Base-by-base conservation (phyloP, 2,329 filamentous ascomycete species). In the Lanzia echinophila region DNA sequence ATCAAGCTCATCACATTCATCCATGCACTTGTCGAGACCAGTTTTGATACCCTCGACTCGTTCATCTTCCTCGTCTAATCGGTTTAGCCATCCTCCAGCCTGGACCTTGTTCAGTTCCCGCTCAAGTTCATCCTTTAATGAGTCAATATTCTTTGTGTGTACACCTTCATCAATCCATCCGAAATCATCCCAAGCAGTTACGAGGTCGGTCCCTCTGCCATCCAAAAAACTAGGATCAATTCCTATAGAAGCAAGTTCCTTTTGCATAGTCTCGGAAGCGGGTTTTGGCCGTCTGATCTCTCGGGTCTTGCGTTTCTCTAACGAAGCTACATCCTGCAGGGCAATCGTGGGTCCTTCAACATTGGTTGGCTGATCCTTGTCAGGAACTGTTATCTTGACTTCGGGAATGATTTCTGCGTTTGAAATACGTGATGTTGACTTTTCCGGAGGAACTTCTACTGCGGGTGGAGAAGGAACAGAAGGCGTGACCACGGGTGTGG, bases 1-100 rank as follows among this genome's bases (percentile, higher is more conserved):
- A 68, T 99, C 94, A 55, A 99, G 76, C 72, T 97, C 92, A 63
- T 99, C 95, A 65, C 94, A 97, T 72, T 99, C 94, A 19, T 85
- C 81, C 63, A 99, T 90, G n/a, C 90, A 88, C 59, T 86, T 79
- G 67, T 99, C 92, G 52, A 99, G 85, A 52, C 95, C 84, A 54
- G 76, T 81, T 63, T 92, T 90, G 62, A 99, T 89, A 24, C 88
- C 87, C 55, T 90, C 86, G 2, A 96, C 87, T 55, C 92, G 83
- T 58, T 94, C 90, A 67, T 97, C 92, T 64, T 96, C 90, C 61
- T 94, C 88, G 61, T 92, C 76, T 60, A 86, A 79, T 56, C 92
- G 86, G 48, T 87, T 86, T 46, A 97, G 77, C 91, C 92, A 97
- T 57, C 89, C 91, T 53, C 90, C 92, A 47, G 91, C 91, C 72